Evolutionary conservation across 139 green algal species (phyloP).

Genomic region (Chlamydomonas urium): DNA sequence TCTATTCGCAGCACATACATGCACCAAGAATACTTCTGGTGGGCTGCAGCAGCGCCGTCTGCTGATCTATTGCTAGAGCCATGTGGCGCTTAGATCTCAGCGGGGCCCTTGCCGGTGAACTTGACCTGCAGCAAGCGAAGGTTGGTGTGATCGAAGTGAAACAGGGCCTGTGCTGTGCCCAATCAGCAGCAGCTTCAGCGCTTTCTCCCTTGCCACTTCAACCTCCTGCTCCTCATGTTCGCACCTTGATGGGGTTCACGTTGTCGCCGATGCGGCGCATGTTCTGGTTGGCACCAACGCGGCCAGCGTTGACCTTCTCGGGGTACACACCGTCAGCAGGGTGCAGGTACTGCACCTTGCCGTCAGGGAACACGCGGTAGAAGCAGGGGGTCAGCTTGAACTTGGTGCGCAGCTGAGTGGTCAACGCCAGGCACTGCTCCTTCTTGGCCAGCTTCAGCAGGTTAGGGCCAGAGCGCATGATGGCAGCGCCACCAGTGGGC

Average conservation of each 20-base stretch:
- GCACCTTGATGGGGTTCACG: constrained; percentile 68
- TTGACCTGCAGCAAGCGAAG: constrained; percentile 10
- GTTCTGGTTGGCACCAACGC: constrained; percentile 83
- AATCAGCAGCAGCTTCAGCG: too few species aligned
- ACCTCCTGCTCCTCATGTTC: too few species aligned
- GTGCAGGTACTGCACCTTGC: constrained; percentile 98
- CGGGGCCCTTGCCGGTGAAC: constrained; percentile 11
- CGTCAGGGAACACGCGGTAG: constrained; percentile 92
- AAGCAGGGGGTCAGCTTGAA: constrained; percentile 92
- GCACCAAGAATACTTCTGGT: too few species aligned
- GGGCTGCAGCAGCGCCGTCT: too few species aligned
- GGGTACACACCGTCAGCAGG: constrained; percentile 98
- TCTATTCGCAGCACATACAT: too few species aligned
- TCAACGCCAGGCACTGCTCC: constrained; percentile 97
- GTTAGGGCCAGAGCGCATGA: constrained; percentile 98
- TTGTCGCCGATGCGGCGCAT: constrained; percentile 94
- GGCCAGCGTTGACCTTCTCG: constrained; percentile 97
- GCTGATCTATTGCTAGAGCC: too few species aligned
- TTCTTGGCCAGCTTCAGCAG: constrained; percentile 98
- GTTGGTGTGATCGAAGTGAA: too few species aligned
- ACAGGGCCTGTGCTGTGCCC: too few species aligned
- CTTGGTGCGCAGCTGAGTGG: constrained; percentile 94
- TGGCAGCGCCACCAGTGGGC: constrained; percentile 96
- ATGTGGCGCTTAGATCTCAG: constrained; percentile 1
- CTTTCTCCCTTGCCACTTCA: constrained; percentile 1